Evolutionary conservation across 2,329 filamentous ascomycete species (phyloP).

Genomic region (Arthrobotrys entomopaga): DNA sequence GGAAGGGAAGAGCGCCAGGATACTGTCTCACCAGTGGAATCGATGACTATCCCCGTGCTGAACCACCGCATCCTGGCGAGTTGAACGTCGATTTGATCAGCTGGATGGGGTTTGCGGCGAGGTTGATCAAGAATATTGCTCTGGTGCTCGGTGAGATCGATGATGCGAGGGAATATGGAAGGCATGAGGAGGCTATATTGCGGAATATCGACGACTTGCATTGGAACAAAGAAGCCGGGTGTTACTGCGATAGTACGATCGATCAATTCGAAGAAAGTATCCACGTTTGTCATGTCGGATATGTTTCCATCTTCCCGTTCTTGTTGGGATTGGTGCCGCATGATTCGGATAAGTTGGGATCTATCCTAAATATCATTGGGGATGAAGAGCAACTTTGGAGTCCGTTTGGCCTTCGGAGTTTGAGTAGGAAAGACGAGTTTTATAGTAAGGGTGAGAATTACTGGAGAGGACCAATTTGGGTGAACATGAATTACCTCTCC

Average conservation of each 20-base stretch:
- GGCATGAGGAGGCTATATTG: constrained; percentile 78
- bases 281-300: constrained; percentile 95
- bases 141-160: constrained; percentile 74
- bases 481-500: constrained; percentile 93
- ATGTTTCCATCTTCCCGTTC: constrained; percentile 93
- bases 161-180: constrained; percentile 77
- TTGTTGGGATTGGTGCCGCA: constrained; percentile 76
- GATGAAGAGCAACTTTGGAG: constrained; percentile 91
- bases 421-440: constrained; percentile 82
- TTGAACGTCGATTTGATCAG: constrained; percentile 93
- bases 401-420: constrained; percentile 83
- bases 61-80: constrained; percentile 94
- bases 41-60: constrained; percentile 93
- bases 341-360: constrained; percentile 78
- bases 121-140: constrained; percentile 83
- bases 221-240: constrained; percentile 82
- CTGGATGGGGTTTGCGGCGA: constrained; percentile 97
- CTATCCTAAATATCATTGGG: constrained; percentile 78
- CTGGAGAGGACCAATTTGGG: constrained; percentile 94
- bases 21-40: constrained; percentile 93
- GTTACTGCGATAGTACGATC: constrained; percentile 93
- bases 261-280: constrained; percentile 92
- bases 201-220: constrained; percentile 92
- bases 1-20: constrained; percentile 85
- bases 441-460: constrained; percentile 97